phyloP scores from a whole-genome alignment of 768 basidiomycete genomes.

The Leccinum truebloodii region DNA sequence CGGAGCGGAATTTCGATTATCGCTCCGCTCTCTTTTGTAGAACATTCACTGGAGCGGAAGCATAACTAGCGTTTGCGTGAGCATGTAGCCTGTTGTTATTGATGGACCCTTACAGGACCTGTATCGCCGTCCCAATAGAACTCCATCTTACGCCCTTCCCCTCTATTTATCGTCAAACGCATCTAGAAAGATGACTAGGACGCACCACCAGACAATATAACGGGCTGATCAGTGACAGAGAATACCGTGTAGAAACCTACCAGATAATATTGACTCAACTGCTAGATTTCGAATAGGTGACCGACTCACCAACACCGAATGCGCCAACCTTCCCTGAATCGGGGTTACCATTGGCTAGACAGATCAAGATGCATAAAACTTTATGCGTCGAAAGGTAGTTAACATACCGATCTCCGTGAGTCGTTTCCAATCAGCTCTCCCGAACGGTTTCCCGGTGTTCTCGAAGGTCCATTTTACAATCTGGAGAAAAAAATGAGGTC shows the following conservation, averaged over 20 bases:
- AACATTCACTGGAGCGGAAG: constrained; percentile 61
- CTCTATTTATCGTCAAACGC: neutral
- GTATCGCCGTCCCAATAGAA: constrained; percentile 84
- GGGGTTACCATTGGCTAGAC: constrained; percentile 84
- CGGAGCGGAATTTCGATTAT: constrained; percentile 31
- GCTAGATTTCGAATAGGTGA: neutral
- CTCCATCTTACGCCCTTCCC: constrained; percentile 79
- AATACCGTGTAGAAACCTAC: constrained; percentile 75
- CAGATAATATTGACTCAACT: constrained; percentile 22
- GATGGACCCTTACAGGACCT: constrained; percentile 46
- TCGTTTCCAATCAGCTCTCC: constrained; percentile 84
- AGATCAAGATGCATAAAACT: neutral
- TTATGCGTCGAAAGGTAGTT: neutral
- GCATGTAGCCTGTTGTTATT: constrained; percentile 38
- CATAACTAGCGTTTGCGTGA: constrained; percentile 51
- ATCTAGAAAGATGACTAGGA: constrained; percentile 17
- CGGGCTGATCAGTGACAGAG: constrained; percentile 76
- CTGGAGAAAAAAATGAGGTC: constrained; percentile 24
- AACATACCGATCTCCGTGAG: constrained; percentile 82
- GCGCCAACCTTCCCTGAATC: constrained; percentile 95
- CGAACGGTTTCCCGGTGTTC: constrained; percentile 68
- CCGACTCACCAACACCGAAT: constrained; percentile 68
- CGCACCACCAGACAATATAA: constrained; percentile 70
- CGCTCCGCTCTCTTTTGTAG: constrained; percentile 58
- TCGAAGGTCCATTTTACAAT: neutral